Conservation (phyloP, 2,329 filamentous ascomycete genomes). For the Zymoseptoria pseudotritici region DNA sequence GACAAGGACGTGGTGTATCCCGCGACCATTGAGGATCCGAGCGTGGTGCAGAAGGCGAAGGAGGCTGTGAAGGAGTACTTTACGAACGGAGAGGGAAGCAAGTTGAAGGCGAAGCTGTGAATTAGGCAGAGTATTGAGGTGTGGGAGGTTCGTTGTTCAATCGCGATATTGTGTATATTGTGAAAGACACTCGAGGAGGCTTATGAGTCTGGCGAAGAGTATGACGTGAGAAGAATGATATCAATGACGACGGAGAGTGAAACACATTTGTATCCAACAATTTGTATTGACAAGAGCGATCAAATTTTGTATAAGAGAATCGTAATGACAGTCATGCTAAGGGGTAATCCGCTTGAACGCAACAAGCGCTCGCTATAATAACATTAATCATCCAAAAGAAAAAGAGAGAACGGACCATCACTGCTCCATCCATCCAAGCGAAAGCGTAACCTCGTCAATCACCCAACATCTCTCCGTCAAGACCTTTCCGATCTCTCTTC, state of each 20-base stretch:
- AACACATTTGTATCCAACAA: not conserved
- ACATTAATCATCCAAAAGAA: not conserved
- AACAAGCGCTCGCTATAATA: not conserved
- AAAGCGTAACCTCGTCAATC: conserved; percentile 2
- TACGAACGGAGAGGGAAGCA: conserved; percentile 30
- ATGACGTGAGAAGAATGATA: not conserved
- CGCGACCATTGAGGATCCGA: conserved; percentile 74
- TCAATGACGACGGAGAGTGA: not conserved
- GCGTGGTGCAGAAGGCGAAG: conserved; percentile 67
- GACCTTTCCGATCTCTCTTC: not conserved
- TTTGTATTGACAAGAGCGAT: not conserved
- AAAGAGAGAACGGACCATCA: not conserved
- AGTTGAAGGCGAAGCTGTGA: conserved; percentile 30
- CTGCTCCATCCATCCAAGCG: conserved; percentile 4
- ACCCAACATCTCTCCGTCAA: not conserved
- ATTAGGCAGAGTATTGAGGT: too few relatives aligned
- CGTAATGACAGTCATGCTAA: not conserved
- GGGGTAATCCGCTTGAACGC: not conserved
- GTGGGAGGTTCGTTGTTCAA: too few relatives aligned
- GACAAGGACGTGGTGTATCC: conserved; percentile 67
- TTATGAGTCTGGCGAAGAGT: not conserved
- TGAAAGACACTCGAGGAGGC: conserved; percentile 2
- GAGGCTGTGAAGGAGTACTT: conserved; percentile 71
- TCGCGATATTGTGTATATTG: conserved; percentile 7
- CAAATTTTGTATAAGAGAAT: not conserved